Evolutionary conservation across 169 alveolate genomes (phyloP).

Genomic region (Cryptosporidium viatorum): DNA sequence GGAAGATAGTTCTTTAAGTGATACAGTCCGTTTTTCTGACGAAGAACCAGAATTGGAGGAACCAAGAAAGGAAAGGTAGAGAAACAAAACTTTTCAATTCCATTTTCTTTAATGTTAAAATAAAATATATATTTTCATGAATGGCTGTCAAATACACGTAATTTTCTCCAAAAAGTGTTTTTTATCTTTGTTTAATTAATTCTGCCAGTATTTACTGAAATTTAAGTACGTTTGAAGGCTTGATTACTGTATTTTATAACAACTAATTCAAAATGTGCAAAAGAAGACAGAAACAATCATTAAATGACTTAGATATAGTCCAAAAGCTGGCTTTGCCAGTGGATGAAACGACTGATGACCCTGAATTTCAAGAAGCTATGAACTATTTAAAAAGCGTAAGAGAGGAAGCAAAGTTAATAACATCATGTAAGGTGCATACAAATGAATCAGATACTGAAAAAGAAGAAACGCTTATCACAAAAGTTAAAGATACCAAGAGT

Average conservation of each 20-base stretch:
- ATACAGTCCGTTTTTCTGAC: background rate
- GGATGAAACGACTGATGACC: background rate
- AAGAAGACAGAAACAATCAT: background rate
- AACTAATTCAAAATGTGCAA: background rate
- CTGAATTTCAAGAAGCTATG: slow-evolving; percentile 45
- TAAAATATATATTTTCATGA: background rate
- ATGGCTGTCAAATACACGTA: background rate
- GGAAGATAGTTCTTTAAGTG: background rate
- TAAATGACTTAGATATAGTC: background rate
- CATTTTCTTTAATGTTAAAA: background rate
- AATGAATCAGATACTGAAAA: background rate
- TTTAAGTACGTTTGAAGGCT: background rate
- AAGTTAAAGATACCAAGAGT: too few species aligned
- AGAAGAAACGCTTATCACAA: background rate
- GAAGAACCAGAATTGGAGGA: slow-evolving; percentile 15
- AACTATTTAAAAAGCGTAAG: slow-evolving; percentile 42
- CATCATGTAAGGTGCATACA: background rate
- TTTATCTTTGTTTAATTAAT: too few species aligned
- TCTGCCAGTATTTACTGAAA: too few species aligned
- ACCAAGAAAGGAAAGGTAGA: slow-evolving; percentile 39
- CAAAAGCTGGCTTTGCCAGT: slow-evolving; percentile 10
- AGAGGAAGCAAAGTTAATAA: slow-evolving; percentile 27
- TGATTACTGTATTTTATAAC: background rate
- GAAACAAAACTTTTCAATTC: background rate
- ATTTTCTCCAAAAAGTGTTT: background rate